These are phyloP conservation scores for Skeletonema tropicum DNA, from an alignment of 108 stramenopile genomes.

Conservation along the genomic window DNA sequence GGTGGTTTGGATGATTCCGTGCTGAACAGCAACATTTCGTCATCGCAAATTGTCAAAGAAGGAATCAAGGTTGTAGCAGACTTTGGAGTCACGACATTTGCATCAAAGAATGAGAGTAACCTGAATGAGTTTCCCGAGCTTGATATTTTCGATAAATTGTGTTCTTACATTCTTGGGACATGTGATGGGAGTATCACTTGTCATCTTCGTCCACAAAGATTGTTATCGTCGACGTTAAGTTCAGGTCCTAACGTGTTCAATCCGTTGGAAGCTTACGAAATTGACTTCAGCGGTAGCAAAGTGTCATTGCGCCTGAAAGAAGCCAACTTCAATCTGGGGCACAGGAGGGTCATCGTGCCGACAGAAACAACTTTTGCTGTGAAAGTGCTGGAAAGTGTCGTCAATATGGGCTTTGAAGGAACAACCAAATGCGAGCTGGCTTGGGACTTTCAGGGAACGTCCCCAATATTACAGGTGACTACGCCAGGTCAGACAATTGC, in stretches of 20 bases:
- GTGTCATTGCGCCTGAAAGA: slow-evolving; percentile 75
- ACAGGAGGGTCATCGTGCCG: slow-evolving; percentile 82
- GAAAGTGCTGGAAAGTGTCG: slow-evolving; percentile 70
- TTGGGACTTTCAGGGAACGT: slow-evolving; percentile 89
- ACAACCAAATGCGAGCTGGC: slow-evolving; percentile 77
- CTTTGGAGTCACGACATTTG: slow-evolving; percentile 71
- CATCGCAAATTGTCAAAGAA: slow-evolving; percentile 54
- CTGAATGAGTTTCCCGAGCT: slow-evolving; percentile 91
- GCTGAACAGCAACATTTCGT: slow-evolving; percentile 18
- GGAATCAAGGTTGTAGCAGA: slow-evolving; percentile 82
- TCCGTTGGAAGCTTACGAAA: slow-evolving; percentile 89
- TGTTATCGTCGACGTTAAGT: slow-evolving; percentile 28
- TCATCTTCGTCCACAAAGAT: slow-evolving; percentile 81
- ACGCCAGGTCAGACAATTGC: slow-evolving; percentile 70
- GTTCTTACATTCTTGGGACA: slow-evolving; percentile 63
- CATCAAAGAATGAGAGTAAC: slow-evolving; percentile 68
- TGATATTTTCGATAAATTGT: slow-evolving; percentile 83
- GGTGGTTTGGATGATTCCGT: slow-evolving; percentile 68
- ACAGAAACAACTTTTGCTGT: slow-evolving; percentile 76
- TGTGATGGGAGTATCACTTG: slow-evolving; percentile 66
- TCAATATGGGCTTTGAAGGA: slow-evolving; percentile 87
- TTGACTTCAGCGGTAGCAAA: slow-evolving; percentile 78
- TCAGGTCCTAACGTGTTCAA: slow-evolving; percentile 82
- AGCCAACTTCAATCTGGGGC: slow-evolving; percentile 71
- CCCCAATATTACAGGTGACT: slow-evolving; percentile 83